These are phyloP conservation scores for Aureobasidium sp. DNA, from an alignment of 2,329 filamentous ascomycete species.

Conservation along the genomic window DNA sequence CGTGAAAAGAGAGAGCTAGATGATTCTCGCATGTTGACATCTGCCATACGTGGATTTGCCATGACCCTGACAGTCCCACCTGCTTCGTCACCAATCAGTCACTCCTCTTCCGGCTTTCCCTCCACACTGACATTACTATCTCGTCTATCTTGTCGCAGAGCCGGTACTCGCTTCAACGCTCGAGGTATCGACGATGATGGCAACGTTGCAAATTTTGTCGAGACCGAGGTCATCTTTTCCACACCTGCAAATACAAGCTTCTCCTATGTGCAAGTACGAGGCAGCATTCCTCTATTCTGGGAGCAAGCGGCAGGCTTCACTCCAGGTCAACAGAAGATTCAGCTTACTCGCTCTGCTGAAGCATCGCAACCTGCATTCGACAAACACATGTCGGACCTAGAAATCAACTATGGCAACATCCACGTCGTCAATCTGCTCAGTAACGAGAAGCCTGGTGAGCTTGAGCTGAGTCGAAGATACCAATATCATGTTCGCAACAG, in stretches of 20 bases:
- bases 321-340: slow-evolving; percentile 90
- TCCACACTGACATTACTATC: slow-evolving; percentile 86
- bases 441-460: slow-evolving; percentile 76
- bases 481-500: slow-evolving; percentile 69
- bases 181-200: slow-evolving; percentile 95
- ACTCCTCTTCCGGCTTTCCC: slow-evolving; percentile 62
- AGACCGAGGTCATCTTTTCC: slow-evolving; percentile 91
- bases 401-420: slow-evolving; percentile 78
- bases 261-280: slow-evolving; percentile 87
- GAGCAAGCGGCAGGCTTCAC: slow-evolving; percentile 84
- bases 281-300: slow-evolving; percentile 95
- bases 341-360: slow-evolving; percentile 77
- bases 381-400: slow-evolving; percentile 85
- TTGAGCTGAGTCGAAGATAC: slow-evolving; percentile 75
- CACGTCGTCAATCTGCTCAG: slow-evolving; percentile 94
- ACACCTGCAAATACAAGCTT: slow-evolving; percentile 70
- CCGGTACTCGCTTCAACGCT: slow-evolving; percentile 94
- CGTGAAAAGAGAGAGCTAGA: slow-evolving; percentile 76
- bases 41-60: slow-evolving; percentile 89
- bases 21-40: slow-evolving; percentile 78
- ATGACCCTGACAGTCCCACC: slow-evolving; percentile 79
- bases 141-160: slow-evolving; percentile 79
- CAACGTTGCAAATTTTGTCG: slow-evolving; percentile 97
- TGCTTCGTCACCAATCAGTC: slow-evolving; percentile 62
- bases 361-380: slow-evolving; percentile 93